These are phyloP conservation scores for Tricholoma terreum DNA, from an alignment of 768 basidiomycete species.

Conservation along the genomic window DNA sequence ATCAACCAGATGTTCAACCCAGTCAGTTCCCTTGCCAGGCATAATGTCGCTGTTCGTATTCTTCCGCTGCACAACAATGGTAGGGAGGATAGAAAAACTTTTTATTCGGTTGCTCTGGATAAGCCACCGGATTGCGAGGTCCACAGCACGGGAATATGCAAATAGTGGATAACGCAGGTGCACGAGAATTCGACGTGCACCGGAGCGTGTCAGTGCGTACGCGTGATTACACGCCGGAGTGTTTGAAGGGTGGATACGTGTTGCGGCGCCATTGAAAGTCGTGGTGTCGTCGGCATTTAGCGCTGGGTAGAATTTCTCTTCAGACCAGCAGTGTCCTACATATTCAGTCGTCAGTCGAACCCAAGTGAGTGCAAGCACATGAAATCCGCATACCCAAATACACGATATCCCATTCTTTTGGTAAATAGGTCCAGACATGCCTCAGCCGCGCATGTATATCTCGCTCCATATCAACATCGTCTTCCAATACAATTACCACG, in stretches of 20 bases:
- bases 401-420: slow-evolving; percentile 67
- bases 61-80: slow-evolving; percentile 66
- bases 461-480: slow-evolving; percentile 76
- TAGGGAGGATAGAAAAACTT: slow-evolving; percentile 65
- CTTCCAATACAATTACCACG: slow-evolving; percentile 62
- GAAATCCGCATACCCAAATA: slow-evolving; percentile 53
- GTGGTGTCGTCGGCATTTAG: slow-evolving; percentile 17
- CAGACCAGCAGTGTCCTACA: slow-evolving; percentile 80
- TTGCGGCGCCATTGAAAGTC: not conserved
- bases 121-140: slow-evolving; percentile 72
- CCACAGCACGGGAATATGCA: slow-evolving; percentile 75
- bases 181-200: slow-evolving; percentile 56
- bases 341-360: not conserved
- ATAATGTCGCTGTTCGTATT: slow-evolving; percentile 53
- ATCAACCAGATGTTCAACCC: slow-evolving; percentile 49
- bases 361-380: slow-evolving; percentile 43
- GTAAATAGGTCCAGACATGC: slow-evolving; percentile 49
- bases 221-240: slow-evolving; percentile 73
- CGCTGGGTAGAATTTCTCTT: slow-evolving; percentile 51
- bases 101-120: slow-evolving; percentile 51
- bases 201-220: slow-evolving; percentile 56
- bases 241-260: slow-evolving; percentile 51
- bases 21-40: slow-evolving; percentile 48
- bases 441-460: slow-evolving; percentile 44
- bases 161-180: slow-evolving; percentile 63